Evolutionary conservation across 2,329 filamentous ascomycete genomes (phyloP).

Genomic region (Sclerotinia trifoliorum): DNA sequence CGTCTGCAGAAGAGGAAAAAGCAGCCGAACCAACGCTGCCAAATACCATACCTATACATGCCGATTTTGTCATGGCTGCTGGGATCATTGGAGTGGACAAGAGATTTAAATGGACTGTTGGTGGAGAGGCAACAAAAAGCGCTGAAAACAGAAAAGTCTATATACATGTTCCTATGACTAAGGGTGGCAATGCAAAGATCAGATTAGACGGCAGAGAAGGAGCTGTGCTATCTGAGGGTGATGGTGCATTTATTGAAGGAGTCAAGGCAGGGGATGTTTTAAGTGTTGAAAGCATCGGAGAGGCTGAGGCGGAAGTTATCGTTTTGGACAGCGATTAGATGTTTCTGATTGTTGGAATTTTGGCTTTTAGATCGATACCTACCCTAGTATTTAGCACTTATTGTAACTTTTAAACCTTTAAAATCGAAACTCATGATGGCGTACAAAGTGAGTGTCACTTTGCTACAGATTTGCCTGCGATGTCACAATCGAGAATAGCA

Average conservation of each 20-base stretch:
- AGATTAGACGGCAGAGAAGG: slow-evolving; percentile 65
- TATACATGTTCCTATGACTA: slow-evolving; percentile 77
- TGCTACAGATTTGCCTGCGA: background rate
- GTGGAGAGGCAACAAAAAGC: slow-evolving; percentile 51
- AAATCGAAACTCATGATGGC: accelerated
- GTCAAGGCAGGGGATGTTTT: slow-evolving; percentile 65
- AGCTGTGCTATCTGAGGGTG: slow-evolving; percentile 69
- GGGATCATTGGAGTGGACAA: slow-evolving; percentile 66
- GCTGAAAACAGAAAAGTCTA: slow-evolving; percentile 70
- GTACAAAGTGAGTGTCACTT: background rate
- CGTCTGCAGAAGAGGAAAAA: slow-evolving; percentile 61
- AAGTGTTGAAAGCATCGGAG: slow-evolving; percentile 64
- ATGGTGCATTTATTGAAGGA: slow-evolving; percentile 72
- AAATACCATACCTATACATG: slow-evolving; percentile 77
- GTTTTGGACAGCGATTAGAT: slow-evolving; percentile 30
- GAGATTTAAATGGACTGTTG: slow-evolving; percentile 70
- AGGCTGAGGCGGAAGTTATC: slow-evolving; percentile 42
- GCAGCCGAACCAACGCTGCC: slow-evolving; percentile 59
- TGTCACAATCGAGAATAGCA: too few relatives aligned
- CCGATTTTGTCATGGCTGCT: slow-evolving; percentile 80
- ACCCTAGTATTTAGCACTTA: background rate
- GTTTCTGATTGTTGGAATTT: background rate
- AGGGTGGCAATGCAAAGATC: slow-evolving; percentile 71
- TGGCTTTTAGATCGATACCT: background rate
- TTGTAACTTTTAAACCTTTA: background rate